Conservation (phyloP, 2,329 filamentous ascomycete species). For the Colletotrichum costaricense region DNA sequence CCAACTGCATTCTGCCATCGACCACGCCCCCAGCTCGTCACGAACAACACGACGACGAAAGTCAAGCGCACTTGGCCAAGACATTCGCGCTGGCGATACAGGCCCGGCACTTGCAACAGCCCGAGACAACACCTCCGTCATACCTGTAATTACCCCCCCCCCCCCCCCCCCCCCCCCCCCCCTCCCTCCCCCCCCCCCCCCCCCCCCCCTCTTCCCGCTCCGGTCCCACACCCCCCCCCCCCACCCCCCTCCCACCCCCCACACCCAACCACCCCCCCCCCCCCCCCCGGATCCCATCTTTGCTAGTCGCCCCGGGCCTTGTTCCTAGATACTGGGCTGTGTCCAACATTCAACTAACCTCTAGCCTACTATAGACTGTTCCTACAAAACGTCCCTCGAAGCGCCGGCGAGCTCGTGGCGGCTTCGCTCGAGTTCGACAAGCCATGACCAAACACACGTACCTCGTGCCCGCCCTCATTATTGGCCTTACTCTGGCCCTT, state of each 20-base stretch:
- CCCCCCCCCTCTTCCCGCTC: too few species aligned
- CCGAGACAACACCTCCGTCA: constrained; percentile 13
- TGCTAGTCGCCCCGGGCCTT: not conserved
- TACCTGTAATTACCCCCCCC: constrained; percentile 11
- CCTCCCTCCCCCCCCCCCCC: not conserved
- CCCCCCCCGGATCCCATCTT: not conserved
- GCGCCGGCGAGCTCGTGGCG: constrained; percentile 65
- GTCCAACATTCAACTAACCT: constrained; percentile 2
- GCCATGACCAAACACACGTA: constrained; percentile 71
- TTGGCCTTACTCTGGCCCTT: constrained; percentile 70
- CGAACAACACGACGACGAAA: constrained; percentile 62
- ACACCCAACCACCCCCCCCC: not conserved
- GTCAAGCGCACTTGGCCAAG: constrained; percentile 65
- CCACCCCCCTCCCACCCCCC: not conserved
- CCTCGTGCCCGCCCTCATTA: constrained; percentile 74
- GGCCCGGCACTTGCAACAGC: constrained; percentile 65
- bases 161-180: not conserved
- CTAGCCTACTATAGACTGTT: constrained; percentile 2
- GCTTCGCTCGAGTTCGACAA: constrained; percentile 60
- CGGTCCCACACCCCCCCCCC: too few species aligned
- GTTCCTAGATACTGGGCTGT: not conserved
- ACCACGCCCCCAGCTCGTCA: constrained; percentile 42
- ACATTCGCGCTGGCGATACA: constrained; percentile 66
- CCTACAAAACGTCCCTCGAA: constrained; percentile 59
- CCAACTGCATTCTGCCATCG: constrained; percentile 55